Percentiles rank a stretch among this genome's conserved stretches.
phyloP scores from a whole-genome alignment of 2,329 filamentous ascomycete genomes.

The Cadophora luteo-olivacea region DNA sequence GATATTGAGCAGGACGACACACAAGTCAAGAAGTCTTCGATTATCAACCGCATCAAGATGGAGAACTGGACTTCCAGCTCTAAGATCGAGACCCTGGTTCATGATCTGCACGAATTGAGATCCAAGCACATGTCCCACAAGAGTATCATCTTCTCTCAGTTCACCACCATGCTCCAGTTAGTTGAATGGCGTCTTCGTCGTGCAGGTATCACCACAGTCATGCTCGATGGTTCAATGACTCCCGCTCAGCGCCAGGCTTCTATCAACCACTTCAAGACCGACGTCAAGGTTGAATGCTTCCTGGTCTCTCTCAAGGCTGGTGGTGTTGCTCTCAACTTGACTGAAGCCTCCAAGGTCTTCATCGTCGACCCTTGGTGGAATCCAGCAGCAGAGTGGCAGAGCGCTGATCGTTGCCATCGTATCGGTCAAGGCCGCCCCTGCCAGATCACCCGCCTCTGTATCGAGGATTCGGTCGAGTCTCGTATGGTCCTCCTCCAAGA shows the following conservation, averaged over 20 bases:
- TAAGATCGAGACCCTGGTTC: slow-evolving; percentile 96
- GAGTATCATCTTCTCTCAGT: slow-evolving; percentile 97
- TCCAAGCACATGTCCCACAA: slow-evolving; percentile 94
- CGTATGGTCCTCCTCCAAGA: slow-evolving; percentile 95
- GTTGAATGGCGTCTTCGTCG: slow-evolving; percentile 96
- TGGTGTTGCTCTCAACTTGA: slow-evolving; percentile 93
- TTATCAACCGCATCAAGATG: slow-evolving; percentile 99
- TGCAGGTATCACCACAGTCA: slow-evolving; percentile 97
- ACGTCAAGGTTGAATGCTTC: slow-evolving; percentile 93
- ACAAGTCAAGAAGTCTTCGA: slow-evolving; percentile 90
- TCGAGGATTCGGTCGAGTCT: slow-evolving; percentile 96
- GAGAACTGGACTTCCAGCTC: slow-evolving; percentile 98
- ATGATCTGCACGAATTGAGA: slow-evolving; percentile 89
- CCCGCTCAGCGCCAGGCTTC: slow-evolving; percentile 90
- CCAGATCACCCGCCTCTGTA: slow-evolving; percentile 91
- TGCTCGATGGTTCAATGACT: slow-evolving; percentile 98
- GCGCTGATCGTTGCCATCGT: slow-evolving; percentile 89
- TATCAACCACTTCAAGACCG: slow-evolving; percentile 96
- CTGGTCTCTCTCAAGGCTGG: slow-evolving; percentile 95
- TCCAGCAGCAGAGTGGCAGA: slow-evolving; percentile 99
- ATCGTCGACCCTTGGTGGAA: slow-evolving; percentile 99
- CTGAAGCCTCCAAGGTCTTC: slow-evolving; percentile 92
- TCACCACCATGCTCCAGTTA: slow-evolving; percentile 95
- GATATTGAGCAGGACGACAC: slow-evolving; percentile 92
- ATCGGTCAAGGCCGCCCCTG: slow-evolving; percentile 95